A percentile compares a stretch with the other conserved stretches of the same genome.
Evolutionary conservation across 768 basidiomycete genomes (phyloP).

Genomic region (Leucogyrophana mollusca): DNA sequence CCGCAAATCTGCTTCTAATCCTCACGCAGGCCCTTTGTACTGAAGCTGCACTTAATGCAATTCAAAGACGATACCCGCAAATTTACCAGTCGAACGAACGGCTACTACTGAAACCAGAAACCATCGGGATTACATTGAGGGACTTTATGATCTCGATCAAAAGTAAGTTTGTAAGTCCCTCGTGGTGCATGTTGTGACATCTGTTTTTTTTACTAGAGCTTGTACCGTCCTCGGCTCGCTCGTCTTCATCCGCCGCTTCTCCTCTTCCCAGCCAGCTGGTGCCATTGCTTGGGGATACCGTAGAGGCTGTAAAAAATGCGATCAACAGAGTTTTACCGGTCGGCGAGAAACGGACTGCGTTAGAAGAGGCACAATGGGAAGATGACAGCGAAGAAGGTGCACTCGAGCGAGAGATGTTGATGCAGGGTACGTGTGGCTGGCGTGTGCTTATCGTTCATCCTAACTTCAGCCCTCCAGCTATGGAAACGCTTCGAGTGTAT

Average conservation of each 20-base stretch:
- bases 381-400: conserved; percentile 80
- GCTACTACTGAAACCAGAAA: conserved; percentile 79
- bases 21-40: conserved; percentile 81
- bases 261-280: conserved; percentile 83
- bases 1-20: conserved; percentile 7
- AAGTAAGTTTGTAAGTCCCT: conserved; percentile 52
- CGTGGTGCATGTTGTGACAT: background rate
- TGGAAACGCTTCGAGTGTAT: conserved; percentile 89
- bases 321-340: conserved; percentile 78
- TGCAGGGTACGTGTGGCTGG: conserved; percentile 62
- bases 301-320: conserved; percentile 70
- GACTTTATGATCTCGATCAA: conserved; percentile 99
- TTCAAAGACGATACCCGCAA: conserved; percentile 95
- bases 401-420: conserved; percentile 82
- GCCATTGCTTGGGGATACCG: conserved; percentile 65
- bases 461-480: conserved; percentile 47
- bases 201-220: conserved; percentile 55
- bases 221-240: conserved; percentile 92
- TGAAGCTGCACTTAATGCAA: conserved; percentile 94
- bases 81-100: conserved; percentile 93
- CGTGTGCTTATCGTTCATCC: conserved; percentile 4
- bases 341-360: conserved; percentile 75
- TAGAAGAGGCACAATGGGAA: conserved; percentile 96
- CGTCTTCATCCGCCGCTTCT: conserved; percentile 81
- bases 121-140: conserved; percentile 77